These are phyloP conservation scores for Solanum hybrid DNA, from an alignment of 305 asterid genomes.

Conservation along the genomic window DNA sequence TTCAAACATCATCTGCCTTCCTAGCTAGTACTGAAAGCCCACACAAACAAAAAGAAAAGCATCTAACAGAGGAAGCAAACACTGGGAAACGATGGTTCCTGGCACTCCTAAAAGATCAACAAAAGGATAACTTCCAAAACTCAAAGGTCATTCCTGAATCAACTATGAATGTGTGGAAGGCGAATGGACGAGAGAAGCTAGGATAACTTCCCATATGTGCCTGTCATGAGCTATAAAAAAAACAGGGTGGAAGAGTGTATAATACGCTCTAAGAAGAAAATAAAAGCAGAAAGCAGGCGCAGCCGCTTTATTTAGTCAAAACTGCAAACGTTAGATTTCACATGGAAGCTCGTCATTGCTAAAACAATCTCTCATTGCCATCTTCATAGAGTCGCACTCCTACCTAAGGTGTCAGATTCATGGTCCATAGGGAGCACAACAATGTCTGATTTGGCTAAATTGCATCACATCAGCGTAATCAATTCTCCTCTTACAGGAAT, in stretches of 20 bases:
- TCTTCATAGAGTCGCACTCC: conserved; percentile 34
- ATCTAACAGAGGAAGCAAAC: background rate
- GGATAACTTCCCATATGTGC: background rate
- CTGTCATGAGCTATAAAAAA: background rate
- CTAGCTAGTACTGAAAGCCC: background rate
- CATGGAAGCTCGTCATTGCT: conserved; percentile 20
- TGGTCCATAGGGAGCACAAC: conserved; percentile 32
- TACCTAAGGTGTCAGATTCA: conserved; percentile 20
- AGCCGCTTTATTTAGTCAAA: background rate
- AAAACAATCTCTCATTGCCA: conserved; percentile 23
- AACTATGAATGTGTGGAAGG: background rate
- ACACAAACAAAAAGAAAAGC: background rate
- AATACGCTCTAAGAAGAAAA: background rate
- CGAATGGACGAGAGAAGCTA: background rate
- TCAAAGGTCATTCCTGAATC: background rate
- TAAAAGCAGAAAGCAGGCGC: background rate
- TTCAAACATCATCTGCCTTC: background rate
- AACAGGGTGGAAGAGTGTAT: background rate
- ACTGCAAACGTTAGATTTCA: background rate
- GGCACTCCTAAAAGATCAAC: background rate
- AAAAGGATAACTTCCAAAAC: background rate
- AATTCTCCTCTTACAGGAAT: background rate
- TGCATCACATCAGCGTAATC: conserved; percentile 27
- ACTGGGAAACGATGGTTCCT: background rate
- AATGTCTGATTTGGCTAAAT: conserved; percentile 41